Percentiles rank a stretch among this genome's conserved stretches.
These are phyloP conservation scores for Saprolegnia parasitica DNA, from an alignment of 352 stramenopile genomes.

Conservation along the genomic window DNA sequence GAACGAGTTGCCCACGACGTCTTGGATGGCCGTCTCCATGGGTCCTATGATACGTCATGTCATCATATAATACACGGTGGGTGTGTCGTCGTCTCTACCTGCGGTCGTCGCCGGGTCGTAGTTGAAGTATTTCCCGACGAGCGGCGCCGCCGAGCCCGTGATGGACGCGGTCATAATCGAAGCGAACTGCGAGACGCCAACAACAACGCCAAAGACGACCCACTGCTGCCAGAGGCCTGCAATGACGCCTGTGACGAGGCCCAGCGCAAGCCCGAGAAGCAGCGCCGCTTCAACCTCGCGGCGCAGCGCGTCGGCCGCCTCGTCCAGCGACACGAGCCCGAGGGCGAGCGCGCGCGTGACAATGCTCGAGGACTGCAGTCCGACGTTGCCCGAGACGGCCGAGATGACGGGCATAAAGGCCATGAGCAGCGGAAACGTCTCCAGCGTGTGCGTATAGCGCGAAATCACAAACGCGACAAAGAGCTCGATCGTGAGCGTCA, in stretches of 20 bases:
- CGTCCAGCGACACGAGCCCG: neutral
- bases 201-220: constrained; percentile 21
- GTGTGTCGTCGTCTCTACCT: neutral
- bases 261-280: neutral
- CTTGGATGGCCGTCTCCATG: constrained; percentile 24
- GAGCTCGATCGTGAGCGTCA: constrained; percentile 16
- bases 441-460: constrained; percentile 10
- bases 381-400: constrained; percentile 23
- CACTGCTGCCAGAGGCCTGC: constrained; percentile 21
- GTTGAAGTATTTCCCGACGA: constrained; percentile 18
- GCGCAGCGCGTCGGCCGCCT: neutral
- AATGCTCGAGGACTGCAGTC: constrained; percentile 25
- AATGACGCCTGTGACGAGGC: constrained; percentile 13
- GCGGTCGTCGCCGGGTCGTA: constrained; percentile 17
- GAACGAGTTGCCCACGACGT: constrained; percentile 25
- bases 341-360: constrained; percentile 12
- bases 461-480: constrained; percentile 24
- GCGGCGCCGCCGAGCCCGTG: constrained; percentile 12
- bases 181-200: constrained; percentile 19
- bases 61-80: neutral
- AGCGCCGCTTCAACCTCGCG: neutral
- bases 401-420: constrained; percentile 26
- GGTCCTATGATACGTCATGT: no score
- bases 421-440: constrained; percentile 22
- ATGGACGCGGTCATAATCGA: constrained; percentile 19